Evolutionary conservation across 768 basidiomycete genomes (phyloP), one percentile per base, ranked within the genome.

Genomic region (Strobilomyces dryophilus): DNA sequence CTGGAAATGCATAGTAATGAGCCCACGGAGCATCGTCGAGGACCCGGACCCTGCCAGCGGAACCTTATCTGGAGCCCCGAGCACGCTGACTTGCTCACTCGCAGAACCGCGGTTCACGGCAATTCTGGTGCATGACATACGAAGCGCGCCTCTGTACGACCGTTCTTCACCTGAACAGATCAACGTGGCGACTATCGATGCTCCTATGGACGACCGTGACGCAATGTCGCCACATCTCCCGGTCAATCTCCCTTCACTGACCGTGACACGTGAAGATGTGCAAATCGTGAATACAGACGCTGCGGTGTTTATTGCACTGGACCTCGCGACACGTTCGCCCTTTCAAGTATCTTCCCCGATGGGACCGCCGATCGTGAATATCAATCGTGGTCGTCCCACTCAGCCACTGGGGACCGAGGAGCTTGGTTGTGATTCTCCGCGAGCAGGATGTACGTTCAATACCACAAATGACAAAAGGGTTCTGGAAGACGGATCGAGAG

Each of bases 201-300:
- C 39, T 8, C 24, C 29, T 1, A 32, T 12, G 45, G 48, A 40
- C 35, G 7, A 6, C 31, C 31, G 35, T 17, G 29, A 45, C 0
- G 6, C 20, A 15, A n/a, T 34, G 9, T 34, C 4, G 6, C 17
- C 45, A 11, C 45, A 14, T 5, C 39, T 24, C 10, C 57, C 47
- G 20, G 41, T 53, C 14, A 56, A 62, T n/a, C 57, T 62, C 42
- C 61, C 61, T 6, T 52, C 47, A 8, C 8, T 44, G n/a, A n/a
- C 48, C n/a, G 9, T 21, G 6, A 37, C 10, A 27, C 51, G 51
- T 6, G 51, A 51, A 20, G 42, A 45, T 1, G 5, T 42, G 1
- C 39, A 1, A 37, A 11, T 21, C 12, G 26, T 44, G 12, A 47
- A 50, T 24, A 26, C 29, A 17, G 37, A 9, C 12, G n/a, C 24